These are phyloP conservation scores for Polymyxa betae DNA, from an alignment of 208 protist genomes.

Conservation along the genomic window DNA sequence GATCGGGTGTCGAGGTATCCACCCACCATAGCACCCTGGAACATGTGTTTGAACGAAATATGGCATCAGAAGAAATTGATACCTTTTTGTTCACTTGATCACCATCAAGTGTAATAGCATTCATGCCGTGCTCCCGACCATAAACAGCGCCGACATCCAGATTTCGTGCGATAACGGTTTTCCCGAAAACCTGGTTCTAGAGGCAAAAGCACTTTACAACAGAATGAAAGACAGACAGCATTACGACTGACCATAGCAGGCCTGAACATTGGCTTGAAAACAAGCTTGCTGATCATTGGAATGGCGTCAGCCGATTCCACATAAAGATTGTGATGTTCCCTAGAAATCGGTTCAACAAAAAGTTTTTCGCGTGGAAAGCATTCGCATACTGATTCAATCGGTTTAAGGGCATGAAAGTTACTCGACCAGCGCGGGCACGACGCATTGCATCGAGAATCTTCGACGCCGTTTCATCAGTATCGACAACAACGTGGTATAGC, in stretches of 20 bases:
- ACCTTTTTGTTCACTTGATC: slow-evolving; percentile 74
- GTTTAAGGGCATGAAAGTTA: slow-evolving; percentile 96
- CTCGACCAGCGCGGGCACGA: slow-evolving; percentile 81
- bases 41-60: not conserved
- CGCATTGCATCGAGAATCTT: slow-evolving; percentile 88
- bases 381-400: slow-evolving; percentile 63
- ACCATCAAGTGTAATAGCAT: slow-evolving; percentile 88
- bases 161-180: slow-evolving; percentile 82
- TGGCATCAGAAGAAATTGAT: not conserved
- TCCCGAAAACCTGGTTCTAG: slow-evolving; percentile 85
- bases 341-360: slow-evolving; percentile 1
- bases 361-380: not conserved
- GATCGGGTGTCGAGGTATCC: slow-evolving; percentile 85
- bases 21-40: slow-evolving; percentile 87
- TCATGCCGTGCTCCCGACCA: slow-evolving; percentile 73
- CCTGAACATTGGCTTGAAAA: slow-evolving; percentile 78
- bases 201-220: not conserved
- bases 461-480: slow-evolving; percentile 87
- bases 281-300: slow-evolving; percentile 80
- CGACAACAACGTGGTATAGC: slow-evolving; percentile 96
- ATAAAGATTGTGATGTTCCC: not conserved
- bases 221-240: not conserved
- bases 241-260: slow-evolving; percentile 71
- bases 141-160: slow-evolving; percentile 74
- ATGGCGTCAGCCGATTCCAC: slow-evolving; percentile 71